phyloP scores from a whole-genome alignment of 2,329 filamentous ascomycete genomes.

The Paraphaeosphaeria sporulosa region DNA sequence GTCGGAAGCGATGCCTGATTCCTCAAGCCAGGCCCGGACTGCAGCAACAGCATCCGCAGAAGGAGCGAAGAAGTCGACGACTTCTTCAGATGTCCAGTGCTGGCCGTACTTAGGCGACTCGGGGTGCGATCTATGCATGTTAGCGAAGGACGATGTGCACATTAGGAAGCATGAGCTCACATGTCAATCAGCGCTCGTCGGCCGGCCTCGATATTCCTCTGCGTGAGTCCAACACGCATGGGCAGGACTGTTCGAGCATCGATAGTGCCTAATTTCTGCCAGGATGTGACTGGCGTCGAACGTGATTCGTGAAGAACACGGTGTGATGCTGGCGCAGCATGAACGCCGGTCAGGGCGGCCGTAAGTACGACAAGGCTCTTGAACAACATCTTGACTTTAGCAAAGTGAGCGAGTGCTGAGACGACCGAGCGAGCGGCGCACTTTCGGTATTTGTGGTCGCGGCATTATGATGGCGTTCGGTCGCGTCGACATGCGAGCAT shows the following conservation, averaged over 20 bases:
- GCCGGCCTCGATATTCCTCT: not conserved
- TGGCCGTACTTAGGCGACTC: constrained; percentile 12
- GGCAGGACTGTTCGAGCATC: not conserved
- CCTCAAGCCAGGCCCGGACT: constrained; percentile 25
- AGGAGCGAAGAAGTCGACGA: constrained; percentile 27
- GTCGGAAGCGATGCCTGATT: constrained; percentile 21
- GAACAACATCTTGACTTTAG: not conserved
- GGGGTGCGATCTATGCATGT: not conserved
- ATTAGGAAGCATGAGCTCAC: not conserved
- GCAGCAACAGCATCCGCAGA: constrained; percentile 20
- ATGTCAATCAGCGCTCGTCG: not conserved
- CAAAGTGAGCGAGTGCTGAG: not conserved
- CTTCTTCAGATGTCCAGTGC: constrained; percentile 25
- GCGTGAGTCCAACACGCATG: not conserved
- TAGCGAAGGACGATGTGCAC: not conserved
- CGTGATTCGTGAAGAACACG: not conserved
- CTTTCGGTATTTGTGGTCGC: not conserved
- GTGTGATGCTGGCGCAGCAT: not conserved
- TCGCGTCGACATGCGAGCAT: not conserved
- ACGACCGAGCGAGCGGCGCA: not conserved
- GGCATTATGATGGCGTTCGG: not conserved
- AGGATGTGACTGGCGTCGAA: not conserved
- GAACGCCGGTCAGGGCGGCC: not conserved
- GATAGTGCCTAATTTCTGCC: not conserved
- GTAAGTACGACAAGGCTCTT: not conserved